Percentiles rank a stretch among this genome's conserved stretches.
phyloP scores from a whole-genome alignment of 192 early-diverging fungal genomes.

The Rhizoclosmatium globosum region DNA sequence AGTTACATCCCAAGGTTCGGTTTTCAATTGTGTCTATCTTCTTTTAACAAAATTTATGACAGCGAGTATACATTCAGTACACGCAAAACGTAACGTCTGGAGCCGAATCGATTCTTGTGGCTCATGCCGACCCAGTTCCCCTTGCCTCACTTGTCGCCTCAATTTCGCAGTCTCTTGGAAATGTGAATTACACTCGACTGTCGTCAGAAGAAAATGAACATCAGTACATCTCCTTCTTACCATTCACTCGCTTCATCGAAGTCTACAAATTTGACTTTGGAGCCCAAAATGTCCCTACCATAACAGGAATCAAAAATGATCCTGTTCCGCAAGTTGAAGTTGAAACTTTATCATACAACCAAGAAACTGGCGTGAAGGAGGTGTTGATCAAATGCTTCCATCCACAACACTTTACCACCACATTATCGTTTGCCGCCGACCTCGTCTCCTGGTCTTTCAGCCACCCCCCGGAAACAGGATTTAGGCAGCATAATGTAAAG shows the following conservation, averaged over 20 bases:
- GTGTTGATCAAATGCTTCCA: constrained; percentile 43
- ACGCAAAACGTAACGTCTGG: constrained; percentile 68
- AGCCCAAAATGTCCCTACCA: constrained; percentile 52
- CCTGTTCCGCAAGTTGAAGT: constrained; percentile 15
- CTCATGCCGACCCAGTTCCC: constrained; percentile 66
- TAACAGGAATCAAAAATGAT: constrained; percentile 35
- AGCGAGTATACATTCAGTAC: constrained; percentile 65
- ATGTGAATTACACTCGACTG: constrained; percentile 41
- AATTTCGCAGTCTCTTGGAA: constrained; percentile 50
- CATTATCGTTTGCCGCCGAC: constrained; percentile 65
- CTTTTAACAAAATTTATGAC: background rate
- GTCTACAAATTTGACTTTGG: constrained; percentile 56
- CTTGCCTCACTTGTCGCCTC: constrained; percentile 51
- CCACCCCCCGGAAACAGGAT: background rate
- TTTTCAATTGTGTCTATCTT: background rate
- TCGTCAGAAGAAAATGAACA: constrained; percentile 42
- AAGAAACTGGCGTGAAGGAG: background rate
- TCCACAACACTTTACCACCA: constrained; percentile 48
- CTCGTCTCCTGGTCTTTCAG: constrained; percentile 64
- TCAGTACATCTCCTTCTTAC: constrained; percentile 70
- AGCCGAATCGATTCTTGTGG: constrained; percentile 61
- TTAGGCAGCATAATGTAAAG: constrained; percentile 37
- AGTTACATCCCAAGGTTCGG: constrained; percentile 69
- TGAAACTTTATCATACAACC: constrained; percentile 25
- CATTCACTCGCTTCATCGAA: constrained; percentile 69